These are phyloP conservation scores for Guadua angustifolia DNA, from an alignment of 176 grass and related monocot species.

Conservation along the genomic window DNA sequence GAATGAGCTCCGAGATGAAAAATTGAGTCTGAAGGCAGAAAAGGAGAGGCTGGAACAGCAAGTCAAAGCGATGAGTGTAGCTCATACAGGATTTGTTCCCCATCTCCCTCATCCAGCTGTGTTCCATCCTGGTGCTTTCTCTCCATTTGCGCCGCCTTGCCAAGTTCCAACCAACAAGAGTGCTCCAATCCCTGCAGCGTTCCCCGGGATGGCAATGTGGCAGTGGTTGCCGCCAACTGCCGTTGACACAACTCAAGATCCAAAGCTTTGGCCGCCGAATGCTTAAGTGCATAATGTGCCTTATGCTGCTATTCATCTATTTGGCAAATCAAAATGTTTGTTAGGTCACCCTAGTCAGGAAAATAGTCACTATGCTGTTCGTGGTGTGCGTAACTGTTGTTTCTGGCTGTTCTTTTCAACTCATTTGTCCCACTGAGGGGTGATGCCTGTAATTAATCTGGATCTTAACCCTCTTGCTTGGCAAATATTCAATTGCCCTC, in stretches of 20 bases:
- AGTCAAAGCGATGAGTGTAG: constrained; percentile 58
- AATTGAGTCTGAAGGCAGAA: constrained; percentile 72
- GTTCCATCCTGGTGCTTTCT: constrained; percentile 44
- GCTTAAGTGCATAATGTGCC: constrained; percentile 45
- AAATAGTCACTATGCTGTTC: neutral
- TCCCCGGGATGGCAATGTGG: constrained; percentile 81
- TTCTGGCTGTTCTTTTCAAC: neutral
- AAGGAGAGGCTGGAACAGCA: constrained; percentile 79
- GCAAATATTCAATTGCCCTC: constrained; percentile 28
- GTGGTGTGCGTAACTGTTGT: constrained; percentile 18
- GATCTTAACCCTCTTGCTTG: constrained; percentile 44
- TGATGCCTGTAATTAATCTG: constrained; percentile 64
- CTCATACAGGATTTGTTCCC: constrained; percentile 65
- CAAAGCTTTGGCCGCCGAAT: constrained; percentile 91
- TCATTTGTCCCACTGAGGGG: constrained; percentile 37
- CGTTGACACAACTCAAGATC: constrained; percentile 79
- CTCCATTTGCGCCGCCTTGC: constrained; percentile 50
- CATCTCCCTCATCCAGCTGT: constrained; percentile 67
- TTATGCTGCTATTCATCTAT: constrained; percentile 15
- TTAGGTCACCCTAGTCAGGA: constrained; percentile 21
- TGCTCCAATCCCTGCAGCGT: constrained; percentile 39
- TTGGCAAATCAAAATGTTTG: constrained; percentile 37
- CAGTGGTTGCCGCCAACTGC: constrained; percentile 71
- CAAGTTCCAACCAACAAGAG: constrained; percentile 55
- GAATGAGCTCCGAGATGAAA: constrained; percentile 77